phyloP scores from a whole-genome alignment of 352 stramenopile genomes.

The Phytophthora palmivora region DNA sequence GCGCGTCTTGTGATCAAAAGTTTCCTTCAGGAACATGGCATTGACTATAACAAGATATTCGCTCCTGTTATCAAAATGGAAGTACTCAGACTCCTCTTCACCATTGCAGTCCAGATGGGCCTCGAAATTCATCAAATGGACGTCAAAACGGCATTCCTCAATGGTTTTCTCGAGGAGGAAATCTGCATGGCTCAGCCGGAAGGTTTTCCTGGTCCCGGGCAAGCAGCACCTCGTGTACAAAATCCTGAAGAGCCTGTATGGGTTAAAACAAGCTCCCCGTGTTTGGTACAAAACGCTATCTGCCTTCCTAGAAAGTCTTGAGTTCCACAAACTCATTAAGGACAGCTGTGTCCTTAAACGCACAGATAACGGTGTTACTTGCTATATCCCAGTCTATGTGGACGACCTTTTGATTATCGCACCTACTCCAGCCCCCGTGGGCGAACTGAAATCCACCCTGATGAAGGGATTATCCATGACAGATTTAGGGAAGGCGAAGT shows the following conservation, averaged over 20 bases:
- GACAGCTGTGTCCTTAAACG: not conserved
- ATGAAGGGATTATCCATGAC: too few relatives aligned
- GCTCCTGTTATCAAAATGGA: not conserved
- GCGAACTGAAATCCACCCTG: too few relatives aligned
- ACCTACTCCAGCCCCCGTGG: too few relatives aligned
- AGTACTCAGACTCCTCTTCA: constrained; percentile 1
- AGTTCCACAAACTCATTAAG: constrained; percentile 4
- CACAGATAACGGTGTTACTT: not conserved
- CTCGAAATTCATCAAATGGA: constrained; percentile 11
- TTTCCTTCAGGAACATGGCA: too few relatives aligned
- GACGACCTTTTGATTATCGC: too few relatives aligned
- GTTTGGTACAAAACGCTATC: constrained; percentile 20
- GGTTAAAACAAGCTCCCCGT: constrained; percentile 27
- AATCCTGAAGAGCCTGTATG: constrained; percentile 1
- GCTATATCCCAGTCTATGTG: too few relatives aligned
- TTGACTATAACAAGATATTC: too few relatives aligned
- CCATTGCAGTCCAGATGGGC: not conserved
- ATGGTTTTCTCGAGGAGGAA: too few relatives aligned
- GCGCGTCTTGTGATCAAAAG: not conserved
- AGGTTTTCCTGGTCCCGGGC: constrained; percentile 8
- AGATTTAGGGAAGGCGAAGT: too few relatives aligned
- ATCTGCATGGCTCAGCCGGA: constrained; percentile 27
- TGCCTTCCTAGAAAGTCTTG: not conserved
- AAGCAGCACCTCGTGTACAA: constrained; percentile 18
- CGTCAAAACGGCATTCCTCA: too few relatives aligned